Percentiles rank a stretch among this genome's conserved stretches.
These are phyloP conservation scores for Roridomyces roridus DNA, from an alignment of 768 basidiomycete species.

Conservation along the genomic window DNA sequence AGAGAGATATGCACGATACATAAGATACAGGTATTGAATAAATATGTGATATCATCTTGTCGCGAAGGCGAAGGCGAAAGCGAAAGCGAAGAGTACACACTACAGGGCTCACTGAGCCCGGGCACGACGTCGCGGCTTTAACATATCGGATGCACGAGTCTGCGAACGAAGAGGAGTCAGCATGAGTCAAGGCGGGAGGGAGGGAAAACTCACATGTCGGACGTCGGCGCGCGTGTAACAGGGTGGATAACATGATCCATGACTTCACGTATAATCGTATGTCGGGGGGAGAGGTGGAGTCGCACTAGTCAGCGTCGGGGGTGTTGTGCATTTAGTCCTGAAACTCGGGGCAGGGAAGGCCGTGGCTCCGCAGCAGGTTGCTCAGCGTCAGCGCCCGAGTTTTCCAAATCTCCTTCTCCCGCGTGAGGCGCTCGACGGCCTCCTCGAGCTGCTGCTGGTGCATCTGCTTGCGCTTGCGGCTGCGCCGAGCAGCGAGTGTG, in stretches of 20 bases:
- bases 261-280: conserved; percentile 10
- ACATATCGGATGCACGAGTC: conserved; percentile 26
- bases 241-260: conserved; percentile 19
- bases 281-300: not conserved
- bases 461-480: conserved; percentile 69
- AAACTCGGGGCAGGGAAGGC: conserved; percentile 49
- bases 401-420: conserved; percentile 61
- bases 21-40: too few relatives aligned
- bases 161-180: conserved; percentile 4
- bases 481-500: conserved; percentile 71
- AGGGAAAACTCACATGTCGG: conserved; percentile 25
- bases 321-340: conserved; percentile 28
- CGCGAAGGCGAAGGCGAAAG: too few relatives aligned
- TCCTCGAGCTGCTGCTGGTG: conserved; percentile 64
- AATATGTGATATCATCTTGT: too few relatives aligned
- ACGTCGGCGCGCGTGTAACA: conserved; percentile 22
- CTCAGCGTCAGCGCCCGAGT: conserved; percentile 44
- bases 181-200: not conserved
- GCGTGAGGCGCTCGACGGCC: conserved; percentile 47
- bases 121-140: conserved; percentile 21
- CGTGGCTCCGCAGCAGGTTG: conserved; percentile 54
- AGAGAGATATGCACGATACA: too few relatives aligned
- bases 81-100: too few relatives aligned
- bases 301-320: conserved; percentile 22
- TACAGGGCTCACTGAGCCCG: too few relatives aligned